These are phyloP conservation scores for Xylariaceae sp. DNA, from an alignment of 2,329 filamentous ascomycete genomes.

Conservation along the genomic window DNA sequence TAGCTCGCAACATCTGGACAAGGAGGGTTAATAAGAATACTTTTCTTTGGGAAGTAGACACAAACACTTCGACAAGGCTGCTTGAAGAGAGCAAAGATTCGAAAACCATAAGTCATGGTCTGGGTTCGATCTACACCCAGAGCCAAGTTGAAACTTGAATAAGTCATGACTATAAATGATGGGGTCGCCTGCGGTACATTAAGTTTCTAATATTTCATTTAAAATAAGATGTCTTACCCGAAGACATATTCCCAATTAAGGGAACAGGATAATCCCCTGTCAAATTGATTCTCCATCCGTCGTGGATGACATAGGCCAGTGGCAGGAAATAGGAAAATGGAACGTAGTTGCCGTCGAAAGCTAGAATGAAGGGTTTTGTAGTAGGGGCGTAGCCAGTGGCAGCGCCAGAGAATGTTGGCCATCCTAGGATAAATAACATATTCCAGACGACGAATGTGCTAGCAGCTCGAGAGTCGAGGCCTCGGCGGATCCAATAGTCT, in stretches of 20 bases:
- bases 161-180: not conserved
- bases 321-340: conserved; percentile 25
- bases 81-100: not conserved
- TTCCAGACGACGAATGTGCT: conserved; percentile 35
- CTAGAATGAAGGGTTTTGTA: conserved; percentile 31
- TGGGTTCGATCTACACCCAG: not conserved
- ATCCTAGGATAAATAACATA: conserved; percentile 34
- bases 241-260: not conserved
- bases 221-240: not conserved
- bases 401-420: conserved; percentile 36
- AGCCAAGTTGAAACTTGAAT: not conserved
- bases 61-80: not conserved
- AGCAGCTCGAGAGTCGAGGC: conserved; percentile 30
- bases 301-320: not conserved
- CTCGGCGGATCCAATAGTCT: no score
- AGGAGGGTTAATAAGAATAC: not conserved
- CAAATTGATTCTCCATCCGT: not conserved
- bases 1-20: not conserved
- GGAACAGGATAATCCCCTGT: not conserved
- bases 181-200: not conserved
- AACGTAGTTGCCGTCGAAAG: conserved; percentile 23
- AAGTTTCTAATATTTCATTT: not conserved
- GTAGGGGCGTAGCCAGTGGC: conserved; percentile 39
- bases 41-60: not conserved
- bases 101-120: not conserved